Evolutionary conservation across 331 rosid genomes (phyloP), one percentile per base, ranked within the genome.

Genomic region (Malus hybrid): DNA sequence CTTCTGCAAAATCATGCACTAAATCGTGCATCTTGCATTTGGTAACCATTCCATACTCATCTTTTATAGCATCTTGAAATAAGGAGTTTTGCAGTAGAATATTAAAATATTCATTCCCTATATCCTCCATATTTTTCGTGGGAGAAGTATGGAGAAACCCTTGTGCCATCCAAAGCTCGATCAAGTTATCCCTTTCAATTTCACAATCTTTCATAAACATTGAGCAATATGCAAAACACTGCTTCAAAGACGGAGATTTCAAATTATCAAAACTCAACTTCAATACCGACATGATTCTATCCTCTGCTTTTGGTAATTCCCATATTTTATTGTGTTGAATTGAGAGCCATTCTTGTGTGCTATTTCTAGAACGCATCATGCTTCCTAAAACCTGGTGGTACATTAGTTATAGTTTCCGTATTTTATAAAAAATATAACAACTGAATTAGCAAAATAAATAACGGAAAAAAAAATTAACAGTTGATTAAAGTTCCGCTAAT

Each of bases 1-100:
- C 5, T 39, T 39, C 46, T 39, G 46, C 46, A 39, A 39, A 10
- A 39, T 39, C 46, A 39, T 39, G 46, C 46, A 70, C 62, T 16
- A 70, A 42, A 50, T 54, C 74, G 12, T 70, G 75, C 75, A 70
- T 70, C 74, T 54, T 70, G 74, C 50, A 70, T 13, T 18, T 20
- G 7, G 48, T 70, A 19, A 70, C 6, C 11, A 0, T 10, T 1
- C 74, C 64, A 6, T 31, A 6, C 0, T 11, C 2, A 55, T 71
- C 75, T 12, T 19, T 54, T 6, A 10, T 39, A 39, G 12, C 46
- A 39, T 39, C 46, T 39, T 39, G 46, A 39, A 39, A 39, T 39
- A 39, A 39, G 13, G 46, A 39, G 46, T 39, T 39, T 39, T 39
- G 46, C 46, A 39, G 12, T 39, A 39, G 46, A 3, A 9, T 71